Base-by-base conservation (phyloP, 768 basidiomycete genomes). In the Inosperma sp. region DNA sequence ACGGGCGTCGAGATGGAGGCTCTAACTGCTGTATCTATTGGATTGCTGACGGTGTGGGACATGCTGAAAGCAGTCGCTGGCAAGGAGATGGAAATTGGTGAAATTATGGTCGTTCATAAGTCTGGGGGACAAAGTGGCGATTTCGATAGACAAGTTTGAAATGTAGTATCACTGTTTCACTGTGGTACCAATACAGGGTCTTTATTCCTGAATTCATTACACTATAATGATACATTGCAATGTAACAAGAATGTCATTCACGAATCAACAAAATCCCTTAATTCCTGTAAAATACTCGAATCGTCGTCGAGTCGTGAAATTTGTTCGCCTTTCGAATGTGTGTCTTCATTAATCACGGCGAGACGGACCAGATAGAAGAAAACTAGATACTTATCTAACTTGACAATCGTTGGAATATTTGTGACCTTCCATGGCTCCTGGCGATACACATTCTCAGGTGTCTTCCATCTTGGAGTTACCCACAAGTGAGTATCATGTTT, bases 1-100 rank as follows among this genome's bases (percentile, higher is more conserved):
- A 91, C 91, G 12, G 88, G 93, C 4, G 88, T 93, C 16, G 90
- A 93, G 71, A 93, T 97, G 87, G 94, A 96, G 68, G 93, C 92
- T 19, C 64, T 94, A 49, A 88, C 84, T n/a, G 85, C 84, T 19
- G 92, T 90, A 7, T 83, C 83, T 1, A 72, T 88, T 25, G 84
- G 83, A 5, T 73, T 89, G 26, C 70, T 94, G 48, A 90, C 89
- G 1, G 82, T 93, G 12, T 95, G 91, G 88, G 91, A 93, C 62
- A 93, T 95, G 92, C 76, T 93, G 25, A 93, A 94, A 68, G 86
- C 86, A 4, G 84, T 91, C 2, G 90, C 88, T 1, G 93, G 90
- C n/a, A 78, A 79, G 62, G 86, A 89, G 51, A 93, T 95, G 88
- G 69, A 79, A 52, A 88, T 96, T 29, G 73, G 80, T 16, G 77